phyloP scores from a whole-genome alignment of 495 filamentous ascomycete species.

The Penicillium diatomitis region DNA sequence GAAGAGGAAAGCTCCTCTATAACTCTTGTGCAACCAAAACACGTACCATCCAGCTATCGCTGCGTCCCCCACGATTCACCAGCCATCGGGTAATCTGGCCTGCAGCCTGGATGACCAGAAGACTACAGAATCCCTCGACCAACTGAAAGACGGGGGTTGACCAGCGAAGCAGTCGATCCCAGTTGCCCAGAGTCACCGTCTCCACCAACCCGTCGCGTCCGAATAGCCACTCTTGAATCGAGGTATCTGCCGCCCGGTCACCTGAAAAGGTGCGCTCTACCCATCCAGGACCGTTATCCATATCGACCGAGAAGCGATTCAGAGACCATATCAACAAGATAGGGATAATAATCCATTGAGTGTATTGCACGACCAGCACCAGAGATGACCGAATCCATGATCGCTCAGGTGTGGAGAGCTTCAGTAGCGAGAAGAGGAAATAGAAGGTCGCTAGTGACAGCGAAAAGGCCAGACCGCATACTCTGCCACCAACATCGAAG shows the following conservation, averaged over 20 bases:
- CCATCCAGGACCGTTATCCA: constrained; percentile 61
- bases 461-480: constrained; percentile 87
- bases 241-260: constrained; percentile 52
- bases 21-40: too few species aligned
- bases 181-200: constrained; percentile 67
- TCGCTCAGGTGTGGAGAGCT: constrained; percentile 68
- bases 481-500: constrained; percentile 93
- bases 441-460: constrained; percentile 82
- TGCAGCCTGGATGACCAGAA: constrained; percentile 89
- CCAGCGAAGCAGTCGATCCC: constrained; percentile 84
- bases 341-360: constrained; percentile 78
- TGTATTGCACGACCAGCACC: constrained; percentile 52
- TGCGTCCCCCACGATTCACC: constrained; percentile 75
- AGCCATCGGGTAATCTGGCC: constrained; percentile 95
- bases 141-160: constrained; percentile 95
- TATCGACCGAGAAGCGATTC: constrained; percentile 85
- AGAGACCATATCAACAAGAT: constrained; percentile 87
- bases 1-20: neutral
- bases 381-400: constrained; percentile 65
- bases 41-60: constrained; percentile 95
- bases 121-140: constrained; percentile 88
- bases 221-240: constrained; percentile 73
- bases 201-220: constrained; percentile 72
- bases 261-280: constrained; percentile 69
- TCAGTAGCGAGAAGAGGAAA: constrained; percentile 73